phyloP scores from a whole-genome alignment of 2,329 filamentous ascomycete genomes.

The Pseudophaeomoniella oleicola region DNA sequence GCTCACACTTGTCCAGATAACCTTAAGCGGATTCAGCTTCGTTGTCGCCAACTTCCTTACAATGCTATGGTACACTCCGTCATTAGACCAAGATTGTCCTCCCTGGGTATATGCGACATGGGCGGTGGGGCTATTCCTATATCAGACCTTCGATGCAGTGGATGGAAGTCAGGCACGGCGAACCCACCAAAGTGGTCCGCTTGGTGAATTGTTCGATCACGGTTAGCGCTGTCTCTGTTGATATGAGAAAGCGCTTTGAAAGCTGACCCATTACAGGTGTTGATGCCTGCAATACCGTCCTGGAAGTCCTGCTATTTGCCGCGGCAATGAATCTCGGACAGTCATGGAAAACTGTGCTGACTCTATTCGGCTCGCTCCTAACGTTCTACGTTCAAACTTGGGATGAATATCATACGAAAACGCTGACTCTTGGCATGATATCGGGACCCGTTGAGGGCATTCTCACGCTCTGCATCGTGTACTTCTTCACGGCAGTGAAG shows the following conservation, averaged over 20 bases:
- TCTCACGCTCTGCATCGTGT: conserved; percentile 67
- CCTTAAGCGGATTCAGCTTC: conserved; percentile 78
- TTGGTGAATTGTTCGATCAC: conserved; percentile 95
- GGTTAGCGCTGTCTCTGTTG: conserved; percentile 31
- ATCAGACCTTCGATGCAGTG: conserved; percentile 96
- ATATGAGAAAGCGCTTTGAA: no score
- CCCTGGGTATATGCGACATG: conserved; percentile 90
- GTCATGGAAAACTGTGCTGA: conserved; percentile 73
- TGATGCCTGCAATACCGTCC: conserved; percentile 88
- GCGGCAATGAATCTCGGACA: conserved; percentile 87
- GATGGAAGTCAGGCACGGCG: conserved; percentile 86
- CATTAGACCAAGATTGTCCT: conserved; percentile 82
- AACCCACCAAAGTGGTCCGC: conserved; percentile 79
- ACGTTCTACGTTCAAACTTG: conserved; percentile 99
- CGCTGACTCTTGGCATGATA: conserved; percentile 77
- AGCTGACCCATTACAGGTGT: conserved; percentile 38
- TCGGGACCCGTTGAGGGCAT: conserved; percentile 94
- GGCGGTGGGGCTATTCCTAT: conserved; percentile 79
- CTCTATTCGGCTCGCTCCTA: conserved; percentile 68
- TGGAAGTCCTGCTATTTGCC: conserved; percentile 84
- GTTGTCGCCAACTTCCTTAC: conserved; percentile 82
- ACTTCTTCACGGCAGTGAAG: conserved; percentile 66
- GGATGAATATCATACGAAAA: conserved; percentile 98
- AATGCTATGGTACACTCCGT: conserved; percentile 91
- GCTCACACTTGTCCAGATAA: conserved; percentile 43